These are phyloP conservation scores for Phytophthora pseudosyringae DNA, from an alignment of 352 stramenopile species.

Conservation along the genomic window DNA sequence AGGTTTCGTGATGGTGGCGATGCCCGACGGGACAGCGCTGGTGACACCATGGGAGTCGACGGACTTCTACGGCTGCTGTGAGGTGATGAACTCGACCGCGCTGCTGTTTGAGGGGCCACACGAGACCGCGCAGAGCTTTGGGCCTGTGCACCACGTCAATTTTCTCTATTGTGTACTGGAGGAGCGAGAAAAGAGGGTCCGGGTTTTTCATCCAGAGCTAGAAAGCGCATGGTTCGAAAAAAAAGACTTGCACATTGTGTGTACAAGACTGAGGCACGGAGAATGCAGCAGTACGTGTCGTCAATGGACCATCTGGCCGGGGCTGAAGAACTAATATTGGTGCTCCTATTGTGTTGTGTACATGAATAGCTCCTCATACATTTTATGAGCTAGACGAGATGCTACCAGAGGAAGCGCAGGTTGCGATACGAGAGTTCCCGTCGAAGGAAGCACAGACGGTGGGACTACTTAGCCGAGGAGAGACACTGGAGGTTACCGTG, in stretches of 20 bases:
- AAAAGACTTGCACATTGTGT: slow-evolving; percentile 51
- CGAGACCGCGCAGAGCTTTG: slow-evolving; percentile 36
- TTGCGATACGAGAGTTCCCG: slow-evolving; percentile 68
- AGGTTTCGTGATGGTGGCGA: slow-evolving; percentile 61
- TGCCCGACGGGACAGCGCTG: slow-evolving; percentile 52
- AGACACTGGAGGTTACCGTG: slow-evolving; percentile 61
- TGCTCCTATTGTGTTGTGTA: slow-evolving; percentile 12
- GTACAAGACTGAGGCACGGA: slow-evolving; percentile 46
- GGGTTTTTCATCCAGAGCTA: slow-evolving; percentile 54
- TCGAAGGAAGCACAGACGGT: slow-evolving; percentile 66
- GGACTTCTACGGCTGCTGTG: slow-evolving; percentile 54
- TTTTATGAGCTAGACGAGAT: slow-evolving; percentile 67
- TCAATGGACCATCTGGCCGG: not conserved
- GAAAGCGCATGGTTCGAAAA: slow-evolving; percentile 66
- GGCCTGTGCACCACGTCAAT: slow-evolving; percentile 37
- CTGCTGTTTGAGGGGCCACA: slow-evolving; percentile 48
- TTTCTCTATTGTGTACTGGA: slow-evolving; percentile 59
- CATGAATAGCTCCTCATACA: slow-evolving; percentile 41
- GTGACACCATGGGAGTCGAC: slow-evolving; percentile 60
- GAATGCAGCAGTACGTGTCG: slow-evolving; percentile 53
- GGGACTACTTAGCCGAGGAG: slow-evolving; percentile 54
- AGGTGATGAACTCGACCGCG: slow-evolving; percentile 39
- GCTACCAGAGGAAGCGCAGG: slow-evolving; percentile 65
- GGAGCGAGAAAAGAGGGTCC: slow-evolving; percentile 30
- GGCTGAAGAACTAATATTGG: slow-evolving; percentile 15